These are phyloP conservation scores for Arthrobotrys iridis DNA, from an alignment of 2,329 filamentous ascomycete species.

Conservation along the genomic window DNA sequence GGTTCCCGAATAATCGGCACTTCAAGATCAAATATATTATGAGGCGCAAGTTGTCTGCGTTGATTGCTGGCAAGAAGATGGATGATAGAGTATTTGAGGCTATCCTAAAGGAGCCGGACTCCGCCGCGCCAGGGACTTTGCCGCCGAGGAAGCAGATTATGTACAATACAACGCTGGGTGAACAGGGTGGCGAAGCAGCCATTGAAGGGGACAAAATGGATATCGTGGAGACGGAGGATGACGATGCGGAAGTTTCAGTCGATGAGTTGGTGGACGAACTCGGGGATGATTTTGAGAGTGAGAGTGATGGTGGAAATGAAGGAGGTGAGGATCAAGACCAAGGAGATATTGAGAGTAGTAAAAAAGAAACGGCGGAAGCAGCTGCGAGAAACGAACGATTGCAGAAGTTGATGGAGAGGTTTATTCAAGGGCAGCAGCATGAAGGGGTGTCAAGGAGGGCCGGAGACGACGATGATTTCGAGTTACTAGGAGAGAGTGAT, in stretches of 20 bases:
- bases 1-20: constrained; percentile 83
- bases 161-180: not conserved
- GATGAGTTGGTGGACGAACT: constrained; percentile 57
- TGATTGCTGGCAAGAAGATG: constrained; percentile 63
- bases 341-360: constrained; percentile 53
- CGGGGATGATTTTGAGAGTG: constrained; percentile 58
- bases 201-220: not conserved
- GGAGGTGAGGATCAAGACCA: constrained; percentile 57
- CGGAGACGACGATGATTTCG: constrained; percentile 37
- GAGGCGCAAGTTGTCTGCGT: constrained; percentile 78
- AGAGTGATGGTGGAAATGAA: constrained; percentile 56
- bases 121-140: constrained; percentile 60
- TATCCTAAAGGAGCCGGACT: constrained; percentile 62
- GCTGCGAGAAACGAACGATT: constrained; percentile 32
- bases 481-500: constrained; percentile 36
- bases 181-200: not conserved
- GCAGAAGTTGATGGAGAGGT: constrained; percentile 39
- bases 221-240: constrained; percentile 59
- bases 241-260: constrained; percentile 56
- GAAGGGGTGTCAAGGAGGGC: constrained; percentile 27
- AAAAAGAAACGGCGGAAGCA: constrained; percentile 47
- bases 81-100: constrained; percentile 65
- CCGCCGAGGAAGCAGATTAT: constrained; percentile 55
- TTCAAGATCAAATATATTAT: constrained; percentile 86
- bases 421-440: constrained; percentile 48